Conservation (phyloP, 805 yeast genomes). For the Zygosaccharomyces bisporus region DNA sequence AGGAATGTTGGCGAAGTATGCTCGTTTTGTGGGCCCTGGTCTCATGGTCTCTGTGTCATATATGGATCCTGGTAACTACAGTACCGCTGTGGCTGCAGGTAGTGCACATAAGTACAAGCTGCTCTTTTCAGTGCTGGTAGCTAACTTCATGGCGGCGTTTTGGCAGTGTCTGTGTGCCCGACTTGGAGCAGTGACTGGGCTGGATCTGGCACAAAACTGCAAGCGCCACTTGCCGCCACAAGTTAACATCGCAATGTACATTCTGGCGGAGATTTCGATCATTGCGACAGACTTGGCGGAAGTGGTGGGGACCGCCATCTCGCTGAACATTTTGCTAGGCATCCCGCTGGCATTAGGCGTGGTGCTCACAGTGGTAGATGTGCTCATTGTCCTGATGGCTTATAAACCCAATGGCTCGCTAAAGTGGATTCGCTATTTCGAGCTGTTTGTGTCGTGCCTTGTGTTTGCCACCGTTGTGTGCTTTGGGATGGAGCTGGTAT, state of each 20-base stretch:
- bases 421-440: slow-evolving; percentile 72
- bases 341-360: slow-evolving; percentile 85
- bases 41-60: slow-evolving; percentile 92
- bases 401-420: slow-evolving; percentile 83
- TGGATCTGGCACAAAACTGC: slow-evolving; percentile 86
- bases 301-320: slow-evolving; percentile 95
- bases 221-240: slow-evolving; percentile 64
- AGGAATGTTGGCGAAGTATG: slow-evolving; percentile 44
- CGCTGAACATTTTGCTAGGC: slow-evolving; percentile 75
- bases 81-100: slow-evolving; percentile 94
- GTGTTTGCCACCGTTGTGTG: slow-evolving; percentile 83
- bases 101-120: slow-evolving; percentile 77
- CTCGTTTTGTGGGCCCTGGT: slow-evolving; percentile 86
- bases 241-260: slow-evolving; percentile 59
- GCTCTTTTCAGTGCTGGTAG: slow-evolving; percentile 69
- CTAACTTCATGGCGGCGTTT: slow-evolving; percentile 83
- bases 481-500: slow-evolving; percentile 71
- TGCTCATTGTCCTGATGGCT: slow-evolving; percentile 78
- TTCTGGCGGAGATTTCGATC: slow-evolving; percentile 84
- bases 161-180: slow-evolving; percentile 82
- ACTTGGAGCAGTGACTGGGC: slow-evolving; percentile 90
- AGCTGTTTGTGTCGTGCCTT: slow-evolving; percentile 69
- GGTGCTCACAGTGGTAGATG: slow-evolving; percentile 79
- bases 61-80: slow-evolving; percentile 97
- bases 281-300: slow-evolving; percentile 96